Evolutionary conservation across 129 eudicot species (phyloP).

Genomic region (Arctium lappa): DNA sequence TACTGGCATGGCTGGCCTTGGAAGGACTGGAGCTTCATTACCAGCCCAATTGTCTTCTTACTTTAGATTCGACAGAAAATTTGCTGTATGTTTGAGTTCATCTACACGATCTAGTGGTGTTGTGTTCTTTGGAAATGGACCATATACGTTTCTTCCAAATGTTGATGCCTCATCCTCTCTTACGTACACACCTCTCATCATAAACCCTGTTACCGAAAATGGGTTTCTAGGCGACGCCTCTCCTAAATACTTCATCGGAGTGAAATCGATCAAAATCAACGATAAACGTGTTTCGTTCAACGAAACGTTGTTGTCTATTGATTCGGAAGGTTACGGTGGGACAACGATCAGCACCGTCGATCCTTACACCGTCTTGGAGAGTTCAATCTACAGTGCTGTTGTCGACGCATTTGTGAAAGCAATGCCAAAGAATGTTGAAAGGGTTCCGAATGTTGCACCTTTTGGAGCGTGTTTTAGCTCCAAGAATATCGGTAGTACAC

Average conservation of each 20-base stretch:
- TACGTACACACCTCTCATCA: constrained; percentile 28
- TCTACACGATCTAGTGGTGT: constrained; percentile 20
- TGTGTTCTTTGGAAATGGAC: constrained; percentile 36
- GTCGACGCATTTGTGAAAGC: constrained; percentile 13
- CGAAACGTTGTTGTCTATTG: constrained; percentile 28
- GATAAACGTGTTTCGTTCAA: constrained; percentile 22
- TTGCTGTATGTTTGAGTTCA: constrained; percentile 37
- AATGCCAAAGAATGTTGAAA: constrained; percentile 9
- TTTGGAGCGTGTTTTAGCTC: constrained; percentile 32
- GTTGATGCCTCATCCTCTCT: constrained; percentile 13
- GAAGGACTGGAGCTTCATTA: constrained; percentile 27
- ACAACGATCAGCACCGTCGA: constrained; percentile 37
- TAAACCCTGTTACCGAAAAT: constrained; percentile 23
- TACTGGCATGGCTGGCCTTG: constrained; percentile 43
- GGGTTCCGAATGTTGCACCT: constrained; percentile 36
- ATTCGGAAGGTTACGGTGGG: constrained; percentile 40
- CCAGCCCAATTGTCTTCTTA: constrained; percentile 33
- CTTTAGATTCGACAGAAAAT: constrained; percentile 23
- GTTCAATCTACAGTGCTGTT: constrained; percentile 34
- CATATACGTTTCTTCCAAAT: constrained; percentile 19
- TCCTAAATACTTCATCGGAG: constrained; percentile 35
- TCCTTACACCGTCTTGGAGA: constrained; percentile 44
- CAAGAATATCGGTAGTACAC: constrained; percentile 16
- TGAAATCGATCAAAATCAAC: constrained; percentile 30
- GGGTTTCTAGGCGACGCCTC: constrained; percentile 18